Evolutionary conservation across 495 filamentous ascomycete species (phyloP).

Genomic region (Tuber brumale): DNA sequence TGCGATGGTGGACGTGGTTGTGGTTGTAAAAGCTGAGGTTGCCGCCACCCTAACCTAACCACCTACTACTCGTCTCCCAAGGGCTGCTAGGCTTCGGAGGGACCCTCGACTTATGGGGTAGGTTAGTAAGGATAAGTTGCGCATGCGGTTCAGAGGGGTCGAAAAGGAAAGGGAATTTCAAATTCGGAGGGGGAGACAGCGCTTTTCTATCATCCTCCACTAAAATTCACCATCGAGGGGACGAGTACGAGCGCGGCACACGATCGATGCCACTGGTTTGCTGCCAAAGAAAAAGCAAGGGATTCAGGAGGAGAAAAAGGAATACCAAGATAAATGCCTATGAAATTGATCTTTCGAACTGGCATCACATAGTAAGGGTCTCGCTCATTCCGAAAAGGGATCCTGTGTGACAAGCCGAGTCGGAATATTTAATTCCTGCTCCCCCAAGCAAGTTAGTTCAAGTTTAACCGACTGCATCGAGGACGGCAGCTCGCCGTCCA

Average conservation of each 20-base stretch:
- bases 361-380: neutral
- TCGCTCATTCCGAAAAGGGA: neutral
- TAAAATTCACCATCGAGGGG: neutral
- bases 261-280: neutral
- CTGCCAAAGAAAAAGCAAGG: neutral
- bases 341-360: neutral
- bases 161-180: neutral
- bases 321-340: neutral
- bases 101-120: neutral
- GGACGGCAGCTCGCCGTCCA: neutral
- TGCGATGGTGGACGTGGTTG: neutral
- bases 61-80: neutral
- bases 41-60: neutral
- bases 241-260: neutral
- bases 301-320: neutral
- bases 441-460: neutral
- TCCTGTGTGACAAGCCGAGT: neutral
- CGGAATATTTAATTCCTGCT: neutral
- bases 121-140: neutral
- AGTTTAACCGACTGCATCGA: neutral
- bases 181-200: neutral
- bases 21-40: neutral
- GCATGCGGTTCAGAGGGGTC: neutral
- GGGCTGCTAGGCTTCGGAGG: neutral
- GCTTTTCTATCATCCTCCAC: conserved; percentile 5